Conservation (phyloP, 306 rosid genomes). For the Lathyrus oleraceus region DNA sequence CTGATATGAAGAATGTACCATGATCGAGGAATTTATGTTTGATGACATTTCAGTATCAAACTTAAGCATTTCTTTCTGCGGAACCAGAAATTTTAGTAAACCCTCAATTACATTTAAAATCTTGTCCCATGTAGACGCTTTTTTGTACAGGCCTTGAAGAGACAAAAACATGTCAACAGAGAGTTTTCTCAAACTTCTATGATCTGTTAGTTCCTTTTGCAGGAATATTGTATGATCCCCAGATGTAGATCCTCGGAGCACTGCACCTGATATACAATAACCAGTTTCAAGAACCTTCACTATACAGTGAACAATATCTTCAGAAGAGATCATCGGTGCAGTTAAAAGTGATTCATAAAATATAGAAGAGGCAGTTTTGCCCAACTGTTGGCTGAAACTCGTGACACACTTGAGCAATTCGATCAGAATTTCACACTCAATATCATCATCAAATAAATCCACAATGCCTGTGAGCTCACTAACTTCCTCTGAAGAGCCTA, state of each 20-base stretch:
- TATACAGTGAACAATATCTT: constrained; percentile 61
- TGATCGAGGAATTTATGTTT: constrained; percentile 57
- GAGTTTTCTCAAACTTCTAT: constrained; percentile 72
- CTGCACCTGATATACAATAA: constrained; percentile 54
- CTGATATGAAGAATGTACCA: constrained; percentile 87
- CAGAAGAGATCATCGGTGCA: constrained; percentile 55
- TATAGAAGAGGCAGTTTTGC: constrained; percentile 74
- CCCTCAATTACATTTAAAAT: constrained; percentile 66
- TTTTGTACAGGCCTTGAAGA: constrained; percentile 70
- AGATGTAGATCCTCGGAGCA: constrained; percentile 41
- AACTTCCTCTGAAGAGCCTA: constrained; percentile 70
- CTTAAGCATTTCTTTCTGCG: constrained; percentile 55
- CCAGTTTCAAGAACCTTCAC: constrained; percentile 80
- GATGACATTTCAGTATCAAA: constrained; percentile 49
- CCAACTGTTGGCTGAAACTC: constrained; percentile 73
- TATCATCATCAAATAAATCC: constrained; percentile 54
- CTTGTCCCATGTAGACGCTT: constrained; percentile 72
- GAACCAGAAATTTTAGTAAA: constrained; percentile 79
- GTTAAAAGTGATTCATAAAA: constrained; percentile 74
- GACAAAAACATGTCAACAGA: constrained; percentile 77
- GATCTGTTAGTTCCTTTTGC: constrained; percentile 62
- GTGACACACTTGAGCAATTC: constrained; percentile 72
- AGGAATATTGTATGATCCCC: constrained; percentile 50
- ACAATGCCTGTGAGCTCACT: constrained; percentile 51
- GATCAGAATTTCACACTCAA: constrained; percentile 56